phyloP scores from a whole-genome alignment of 2,329 filamentous ascomycete genomes.

The Penicillium janthinellum region DNA sequence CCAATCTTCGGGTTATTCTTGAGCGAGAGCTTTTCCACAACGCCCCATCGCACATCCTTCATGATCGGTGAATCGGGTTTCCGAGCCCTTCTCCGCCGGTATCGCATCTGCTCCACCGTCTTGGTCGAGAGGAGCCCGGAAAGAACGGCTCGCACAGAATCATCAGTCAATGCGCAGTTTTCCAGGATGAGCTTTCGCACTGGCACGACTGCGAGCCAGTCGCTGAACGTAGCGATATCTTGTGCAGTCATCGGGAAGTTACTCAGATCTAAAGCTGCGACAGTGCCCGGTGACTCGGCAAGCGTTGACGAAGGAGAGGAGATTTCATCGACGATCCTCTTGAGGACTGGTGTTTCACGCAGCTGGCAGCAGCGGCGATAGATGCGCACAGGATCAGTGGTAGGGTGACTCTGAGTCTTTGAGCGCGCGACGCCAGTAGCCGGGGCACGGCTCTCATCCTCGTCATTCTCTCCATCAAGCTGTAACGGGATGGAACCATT shows the following conservation, averaged over 20 bases:
- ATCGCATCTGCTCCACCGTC: conserved; percentile 60
- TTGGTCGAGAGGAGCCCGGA: conserved; percentile 83
- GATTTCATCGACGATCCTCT: conserved; percentile 88
- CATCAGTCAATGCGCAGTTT: conserved; percentile 82
- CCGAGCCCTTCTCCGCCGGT: conserved; percentile 47
- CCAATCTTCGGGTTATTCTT: conserved; percentile 89
- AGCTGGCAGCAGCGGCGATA: conserved; percentile 94
- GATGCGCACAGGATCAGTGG: conserved; percentile 87
- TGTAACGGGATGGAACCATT: conserved; percentile 87
- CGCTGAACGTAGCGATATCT: conserved; percentile 84
- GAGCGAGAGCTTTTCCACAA: conserved; percentile 82
- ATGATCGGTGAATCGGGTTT: conserved; percentile 36
- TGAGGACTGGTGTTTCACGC: conserved; percentile 86
- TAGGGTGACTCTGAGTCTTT: conserved; percentile 68
- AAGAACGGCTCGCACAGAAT: conserved; percentile 81
- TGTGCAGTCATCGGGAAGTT: conserved; percentile 80
- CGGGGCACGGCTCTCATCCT: conserved; percentile 52
- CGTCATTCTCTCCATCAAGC: conserved; percentile 68
- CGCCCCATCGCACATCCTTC: conserved; percentile 55
- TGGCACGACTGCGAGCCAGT: conserved; percentile 92
- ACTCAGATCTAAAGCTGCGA: conserved; percentile 79
- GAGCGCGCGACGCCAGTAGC: conserved; percentile 42
- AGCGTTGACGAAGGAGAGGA: conserved; percentile 68
- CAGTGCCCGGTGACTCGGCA: conserved; percentile 67
- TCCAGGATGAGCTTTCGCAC: conserved; percentile 84